These are phyloP conservation scores for Hydnum rufescens DNA, from an alignment of 768 basidiomycete genomes.

Conservation along the genomic window DNA sequence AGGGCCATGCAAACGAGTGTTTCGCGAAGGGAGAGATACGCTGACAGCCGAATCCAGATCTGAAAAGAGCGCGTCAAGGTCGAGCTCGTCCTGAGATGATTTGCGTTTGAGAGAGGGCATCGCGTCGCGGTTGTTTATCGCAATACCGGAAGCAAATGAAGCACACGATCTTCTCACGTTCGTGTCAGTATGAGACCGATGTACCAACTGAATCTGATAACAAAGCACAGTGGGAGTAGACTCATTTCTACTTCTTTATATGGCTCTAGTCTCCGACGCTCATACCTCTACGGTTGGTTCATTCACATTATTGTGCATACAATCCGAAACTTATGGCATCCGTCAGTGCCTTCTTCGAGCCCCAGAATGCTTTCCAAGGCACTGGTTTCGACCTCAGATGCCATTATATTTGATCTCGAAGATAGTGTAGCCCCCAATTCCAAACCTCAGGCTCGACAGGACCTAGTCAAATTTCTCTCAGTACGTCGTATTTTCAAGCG, in stretches of 20 bases:
- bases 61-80: conserved; percentile 1
- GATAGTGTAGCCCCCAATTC: conserved; percentile 54
- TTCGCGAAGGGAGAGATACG: neutral
- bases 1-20: too few species aligned
- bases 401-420: conserved; percentile 75
- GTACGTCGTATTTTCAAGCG: conserved; percentile 19
- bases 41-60: neutral
- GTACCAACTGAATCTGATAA: too few species aligned
- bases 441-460: conserved; percentile 33
- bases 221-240: too few species aligned
- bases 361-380: conserved; percentile 71
- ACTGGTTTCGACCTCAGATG: conserved; percentile 39
- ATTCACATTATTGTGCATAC: neutral
- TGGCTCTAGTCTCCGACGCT: neutral
- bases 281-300: neutral
- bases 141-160: neutral
- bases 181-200: too few species aligned
- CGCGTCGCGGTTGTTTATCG: neutral
- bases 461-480: conserved; percentile 34
- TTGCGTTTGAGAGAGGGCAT: neutral
- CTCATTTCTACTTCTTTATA: neutral
- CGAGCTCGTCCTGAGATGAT: neutral
- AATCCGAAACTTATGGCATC: neutral
- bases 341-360: conserved; percentile 54
- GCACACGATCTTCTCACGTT: too few species aligned